Percentiles rank a stretch among this genome's conserved stretches.
Evolutionary conservation across 306 rosid genomes (phyloP).

Genomic region (Cicer judaicum): DNA sequence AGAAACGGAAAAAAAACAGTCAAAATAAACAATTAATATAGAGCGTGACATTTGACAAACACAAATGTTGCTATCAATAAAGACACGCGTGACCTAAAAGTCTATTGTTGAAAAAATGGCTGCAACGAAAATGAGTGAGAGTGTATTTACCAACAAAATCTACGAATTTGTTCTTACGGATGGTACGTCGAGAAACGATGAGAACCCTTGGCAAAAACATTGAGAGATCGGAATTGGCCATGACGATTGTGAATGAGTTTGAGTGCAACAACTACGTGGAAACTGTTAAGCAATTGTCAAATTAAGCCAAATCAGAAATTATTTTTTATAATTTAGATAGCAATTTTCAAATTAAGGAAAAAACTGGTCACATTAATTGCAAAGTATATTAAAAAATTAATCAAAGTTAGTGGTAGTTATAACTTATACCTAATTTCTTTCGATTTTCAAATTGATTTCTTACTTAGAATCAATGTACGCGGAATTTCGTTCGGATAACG

Average conservation of each 20-base stretch:
- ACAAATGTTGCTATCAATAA: not conserved
- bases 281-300: constrained; percentile 23
- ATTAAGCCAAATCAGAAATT: not conserved
- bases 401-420: not conserved
- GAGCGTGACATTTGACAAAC: not conserved
- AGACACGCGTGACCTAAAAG: not conserved
- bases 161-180: constrained; percentile 55
- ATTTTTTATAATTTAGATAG: not conserved
- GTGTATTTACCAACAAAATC: constrained; percentile 53
- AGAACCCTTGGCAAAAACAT: constrained; percentile 54
- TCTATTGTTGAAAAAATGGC: not conserved
- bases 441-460: no score
- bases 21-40: not conserved
- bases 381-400: not conserved
- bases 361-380: not conserved
- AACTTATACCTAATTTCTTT: no score
- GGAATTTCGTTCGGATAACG: not conserved
- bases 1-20: not conserved
- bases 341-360: not conserved
- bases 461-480: no score
- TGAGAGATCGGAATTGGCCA: constrained; percentile 47
- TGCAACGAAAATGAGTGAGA: not conserved
- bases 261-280: not conserved
- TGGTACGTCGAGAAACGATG: constrained; percentile 55
- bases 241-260: not conserved